Conservation (phyloP, 306 rosid species). For the Dryas alaskensis region DNA sequence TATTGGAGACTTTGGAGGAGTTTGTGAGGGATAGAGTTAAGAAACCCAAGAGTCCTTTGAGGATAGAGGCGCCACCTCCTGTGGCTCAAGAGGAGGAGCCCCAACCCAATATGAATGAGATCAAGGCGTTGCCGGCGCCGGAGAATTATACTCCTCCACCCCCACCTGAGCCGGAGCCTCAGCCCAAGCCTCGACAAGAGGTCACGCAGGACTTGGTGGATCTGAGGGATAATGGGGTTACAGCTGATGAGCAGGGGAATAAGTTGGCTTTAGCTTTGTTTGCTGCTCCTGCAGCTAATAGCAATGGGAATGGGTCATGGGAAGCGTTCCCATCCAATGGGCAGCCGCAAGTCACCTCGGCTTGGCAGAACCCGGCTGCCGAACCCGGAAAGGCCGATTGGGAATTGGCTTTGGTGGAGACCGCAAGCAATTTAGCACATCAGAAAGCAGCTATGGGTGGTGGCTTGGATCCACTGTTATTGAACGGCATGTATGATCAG, state of each 20-base stretch:
- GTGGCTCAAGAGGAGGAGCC: conserved; percentile 68
- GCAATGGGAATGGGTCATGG: conserved; percentile 81
- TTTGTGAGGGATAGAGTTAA: conserved; percentile 90
- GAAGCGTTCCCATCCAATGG: conserved; percentile 91
- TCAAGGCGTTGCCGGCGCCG: conserved; percentile 89
- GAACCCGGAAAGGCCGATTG: conserved; percentile 91
- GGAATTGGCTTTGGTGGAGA: conserved; percentile 96
- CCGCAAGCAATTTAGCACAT: conserved; percentile 74
- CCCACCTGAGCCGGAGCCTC: conserved; percentile 53
- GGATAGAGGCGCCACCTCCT: conserved; percentile 51
- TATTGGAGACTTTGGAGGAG: conserved; percentile 92
- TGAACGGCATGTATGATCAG: conserved; percentile 95
- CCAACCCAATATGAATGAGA: conserved; percentile 74
- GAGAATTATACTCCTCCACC: conserved; percentile 80
- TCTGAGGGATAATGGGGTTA: conserved; percentile 69
- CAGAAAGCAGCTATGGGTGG: conserved; percentile 81
- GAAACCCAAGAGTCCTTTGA: conserved; percentile 82
- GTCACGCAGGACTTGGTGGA: conserved; percentile 66
- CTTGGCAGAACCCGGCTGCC: conserved; percentile 96
- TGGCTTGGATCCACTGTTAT: conserved; percentile 81
- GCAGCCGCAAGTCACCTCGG: conserved; percentile 82
- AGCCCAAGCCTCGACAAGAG: conserved; percentile 49
- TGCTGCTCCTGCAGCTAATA: conserved; percentile 64
- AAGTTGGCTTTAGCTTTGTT: conserved; percentile 82
- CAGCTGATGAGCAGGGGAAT: conserved; percentile 87